Evolutionary conservation across 2,329 filamentous ascomycete genomes (phyloP), one percentile per base, ranked within the genome.

Genomic region (Geosmithia flava): DNA sequence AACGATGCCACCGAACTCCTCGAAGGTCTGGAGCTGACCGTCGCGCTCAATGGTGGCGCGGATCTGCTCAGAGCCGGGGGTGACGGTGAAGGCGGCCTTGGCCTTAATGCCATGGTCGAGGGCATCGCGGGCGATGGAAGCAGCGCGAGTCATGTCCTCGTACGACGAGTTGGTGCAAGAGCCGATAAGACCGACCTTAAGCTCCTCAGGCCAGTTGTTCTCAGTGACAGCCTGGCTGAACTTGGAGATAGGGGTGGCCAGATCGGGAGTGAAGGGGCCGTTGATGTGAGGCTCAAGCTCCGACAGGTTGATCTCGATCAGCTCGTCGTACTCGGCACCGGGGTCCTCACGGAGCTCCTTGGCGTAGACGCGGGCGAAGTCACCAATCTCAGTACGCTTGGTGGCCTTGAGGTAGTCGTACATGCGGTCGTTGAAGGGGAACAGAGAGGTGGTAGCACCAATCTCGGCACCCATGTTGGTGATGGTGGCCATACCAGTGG

Each of bases 371-470:
- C 87, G 83, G 48, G 93, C 80, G 64, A 90, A 96, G 66, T 97
- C 88, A 61, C 87, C 93, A 58, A 98, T 96, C 16, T 84, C 78
- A 62, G 79, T 75, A 62, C 93, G 86, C 79, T 95, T 96, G 58
- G 93, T 98, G 42, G 89, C 87, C 43, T 74, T 74, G 42, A 98
- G 81, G 74, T 97, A 98, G 65, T 96, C 86, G 76, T 95, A 87
- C 90, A 95, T 95, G 64, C 86, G 81, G 68, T 96, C 87, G 74
- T 94, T 95, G 82, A 95, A 98, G 58, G 90, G 89, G 84, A 98
- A 98, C 43, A 97, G 63, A 16, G 89, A 94, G 48, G 91, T 96
- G 19, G 91, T 97, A 50, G 90, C 85, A 60, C 85, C 85, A 54
- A 86, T 44, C 5, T 40, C 23, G 42, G 29, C 29, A 64, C 75